phyloP scores from a whole-genome alignment of 1,284 basidiomycete genomes.

The Puccinia hordei region DNA sequence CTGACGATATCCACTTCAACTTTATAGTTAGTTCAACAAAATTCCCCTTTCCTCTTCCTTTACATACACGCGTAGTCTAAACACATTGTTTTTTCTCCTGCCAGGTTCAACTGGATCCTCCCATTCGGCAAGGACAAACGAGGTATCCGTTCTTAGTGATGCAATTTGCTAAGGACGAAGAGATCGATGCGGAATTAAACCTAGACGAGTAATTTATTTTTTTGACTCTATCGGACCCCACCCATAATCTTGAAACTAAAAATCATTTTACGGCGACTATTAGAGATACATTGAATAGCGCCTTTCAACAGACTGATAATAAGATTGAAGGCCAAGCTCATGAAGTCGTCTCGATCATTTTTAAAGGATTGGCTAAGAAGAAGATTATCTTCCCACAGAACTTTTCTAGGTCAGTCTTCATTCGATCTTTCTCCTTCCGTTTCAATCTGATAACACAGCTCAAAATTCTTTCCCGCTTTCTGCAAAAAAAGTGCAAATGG shows the following conservation, averaged over 20 bases:
- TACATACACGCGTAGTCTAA: too few species aligned
- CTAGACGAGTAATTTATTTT: slow-evolving; percentile 74
- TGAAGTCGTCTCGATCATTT: slow-evolving; percentile 90
- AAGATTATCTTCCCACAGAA: slow-evolving; percentile 81
- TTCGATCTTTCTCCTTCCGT: background rate
- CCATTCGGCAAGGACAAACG: slow-evolving; percentile 97
- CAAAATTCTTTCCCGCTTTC: background rate
- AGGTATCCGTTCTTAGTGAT: slow-evolving; percentile 96
- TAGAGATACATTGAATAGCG: slow-evolving; percentile 30
- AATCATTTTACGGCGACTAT: background rate
- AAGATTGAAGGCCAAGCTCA: slow-evolving; percentile 48
- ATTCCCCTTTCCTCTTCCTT: background rate
- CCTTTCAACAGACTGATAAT: slow-evolving; percentile 41
- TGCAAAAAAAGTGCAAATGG: slow-evolving; percentile 61
- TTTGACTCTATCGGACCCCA: background rate
- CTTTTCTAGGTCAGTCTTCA: slow-evolving; percentile 79
- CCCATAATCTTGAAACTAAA: background rate
- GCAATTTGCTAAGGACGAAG: slow-evolving; percentile 95
- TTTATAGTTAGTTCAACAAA: slow-evolving; percentile 73
- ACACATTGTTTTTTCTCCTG: background rate
- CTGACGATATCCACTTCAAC: slow-evolving; percentile 90
- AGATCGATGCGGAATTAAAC: slow-evolving; percentile 93
- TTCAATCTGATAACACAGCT: background rate
- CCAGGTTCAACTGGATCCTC: slow-evolving; percentile 82
- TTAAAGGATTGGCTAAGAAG: slow-evolving; percentile 85